Evolutionary conservation across 1,139 yeast genomes (phyloP), one percentile per base, ranked within the genome.

Genomic region (Insectozyma bohioensis): DNA sequence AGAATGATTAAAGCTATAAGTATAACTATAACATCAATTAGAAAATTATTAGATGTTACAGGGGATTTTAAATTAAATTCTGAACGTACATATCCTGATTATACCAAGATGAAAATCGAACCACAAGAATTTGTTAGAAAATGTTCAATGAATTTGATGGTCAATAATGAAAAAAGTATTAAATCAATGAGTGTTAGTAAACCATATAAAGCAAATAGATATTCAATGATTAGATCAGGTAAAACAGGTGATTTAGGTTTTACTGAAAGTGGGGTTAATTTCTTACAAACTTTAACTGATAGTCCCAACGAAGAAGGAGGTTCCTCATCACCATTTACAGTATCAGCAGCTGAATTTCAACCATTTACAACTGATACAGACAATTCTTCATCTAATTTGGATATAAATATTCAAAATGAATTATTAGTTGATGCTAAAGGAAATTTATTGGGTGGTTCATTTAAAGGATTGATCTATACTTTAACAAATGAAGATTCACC

Each of bases 81-180:
- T 2, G 80, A 77, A 33, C 67, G 94, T 45, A 69, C 79, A 19
- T 86, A 85, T 50, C 86, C 92, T 1, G 88, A 87, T 52, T 85
- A 85, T 44, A 54, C 71, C 6, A 56, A 56, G 24, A 73, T 80
- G 60, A 66, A 69, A 40, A 69, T 83, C 5, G 71, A 78, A n/a
- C 80, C 88, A 0, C 72, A 66, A 11, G 72, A 68, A n/a, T 83
- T 84, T 49, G 72, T 83, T 21, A 67, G 63, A 37, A 68, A 67
- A 41, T 80, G 88, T 48, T 74, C 92, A 1, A n/a, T n/a, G n/a
- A n/a, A n/a, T n/a, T n/a, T n/a, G 59, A 66, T 33, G 90, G 87
- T 83, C 33, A 73, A 75, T 18, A 69, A 70, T 33, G 58, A 68
- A 12, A 60, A 71, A 19, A 58, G 57, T n/a, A 47, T 61, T 8